Evolutionary conservation across 2,329 filamentous ascomycete species (phyloP).

Genomic region (Mycocentrospora acerina): DNA sequence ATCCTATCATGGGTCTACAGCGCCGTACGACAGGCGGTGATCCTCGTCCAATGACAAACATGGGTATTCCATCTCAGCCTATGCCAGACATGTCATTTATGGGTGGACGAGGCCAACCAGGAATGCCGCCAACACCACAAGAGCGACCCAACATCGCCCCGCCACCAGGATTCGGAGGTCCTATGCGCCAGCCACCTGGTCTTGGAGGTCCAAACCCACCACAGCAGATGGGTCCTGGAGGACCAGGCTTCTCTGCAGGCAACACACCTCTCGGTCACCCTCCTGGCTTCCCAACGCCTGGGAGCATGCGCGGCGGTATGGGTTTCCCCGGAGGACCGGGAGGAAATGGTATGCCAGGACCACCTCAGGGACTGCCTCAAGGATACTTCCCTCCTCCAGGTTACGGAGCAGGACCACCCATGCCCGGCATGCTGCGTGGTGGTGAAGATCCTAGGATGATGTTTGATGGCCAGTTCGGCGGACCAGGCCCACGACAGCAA

Average conservation of each 20-base stretch:
- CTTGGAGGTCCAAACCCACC: constrained; percentile 30
- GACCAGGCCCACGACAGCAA: constrained; percentile 28
- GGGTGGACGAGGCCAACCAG: constrained; percentile 33
- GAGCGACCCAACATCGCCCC: constrained; percentile 40
- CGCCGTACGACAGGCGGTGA: constrained; percentile 41
- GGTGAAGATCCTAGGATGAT: constrained; percentile 40
- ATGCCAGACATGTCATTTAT: constrained; percentile 39
- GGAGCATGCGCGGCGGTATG: constrained; percentile 28
- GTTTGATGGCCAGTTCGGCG: constrained; percentile 39
- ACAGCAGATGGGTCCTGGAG: constrained; percentile 36
- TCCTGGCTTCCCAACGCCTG: constrained; percentile 35
- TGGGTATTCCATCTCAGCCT: constrained; percentile 45
- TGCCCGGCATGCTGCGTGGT: constrained; percentile 25
- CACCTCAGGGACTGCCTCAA: constrained; percentile 37
- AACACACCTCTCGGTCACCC: constrained; percentile 43
- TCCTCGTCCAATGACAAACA: constrained; percentile 42
- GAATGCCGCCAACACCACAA: constrained; percentile 40
- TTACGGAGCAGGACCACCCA: constrained; percentile 27
- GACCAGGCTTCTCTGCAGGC: constrained; percentile 37
- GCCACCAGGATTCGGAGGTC: constrained; percentile 38
- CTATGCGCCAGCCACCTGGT: constrained; percentile 41
- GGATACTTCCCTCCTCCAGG: constrained; percentile 39
- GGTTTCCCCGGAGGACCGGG: constrained; percentile 22
- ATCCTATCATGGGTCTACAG: constrained; percentile 35
- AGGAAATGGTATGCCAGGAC: constrained; percentile 36